A percentile compares a stretch with the other conserved stretches of the same genome.
Conservation (phyloP, 495 filamentous ascomycete genomes). For the Talaromyces nanjingensis region DNA sequence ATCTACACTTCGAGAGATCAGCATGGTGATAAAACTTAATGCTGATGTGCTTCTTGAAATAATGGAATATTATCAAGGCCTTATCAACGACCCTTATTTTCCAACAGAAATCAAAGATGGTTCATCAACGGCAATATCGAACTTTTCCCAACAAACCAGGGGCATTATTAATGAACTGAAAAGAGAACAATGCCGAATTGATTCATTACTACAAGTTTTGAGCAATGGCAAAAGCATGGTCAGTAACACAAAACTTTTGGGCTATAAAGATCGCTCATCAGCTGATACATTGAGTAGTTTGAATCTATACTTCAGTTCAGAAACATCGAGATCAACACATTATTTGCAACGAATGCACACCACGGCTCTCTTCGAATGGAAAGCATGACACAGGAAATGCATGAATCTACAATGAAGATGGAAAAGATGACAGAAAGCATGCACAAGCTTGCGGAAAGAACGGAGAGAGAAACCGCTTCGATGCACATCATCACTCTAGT, state of each 20-base stretch:
- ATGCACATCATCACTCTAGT: conserved; percentile 1
- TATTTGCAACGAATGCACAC: not conserved
- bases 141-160: not conserved
- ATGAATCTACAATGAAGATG: not conserved
- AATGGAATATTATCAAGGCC: not conserved
- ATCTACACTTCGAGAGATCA: conserved; percentile 1
- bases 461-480: not conserved
- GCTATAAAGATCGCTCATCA: not conserved
- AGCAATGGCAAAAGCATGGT: not conserved
- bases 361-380: conserved; percentile 1
- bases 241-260: not conserved
- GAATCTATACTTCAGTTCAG: conserved; percentile 2
- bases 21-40: not conserved
- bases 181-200: not conserved
- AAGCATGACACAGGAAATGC: not conserved
- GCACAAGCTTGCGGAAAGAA: not conserved
- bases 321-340: not conserved
- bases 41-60: not conserved
- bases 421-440: not conserved
- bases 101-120: not conserved
- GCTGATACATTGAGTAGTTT: not conserved
- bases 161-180: not conserved
- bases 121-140: not conserved
- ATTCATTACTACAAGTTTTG: not conserved
- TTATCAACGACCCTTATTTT: not conserved